Base-by-base conservation (phyloP, 2,329 filamentous ascomycete genomes). In the Hypoxylon sp. region DNA sequence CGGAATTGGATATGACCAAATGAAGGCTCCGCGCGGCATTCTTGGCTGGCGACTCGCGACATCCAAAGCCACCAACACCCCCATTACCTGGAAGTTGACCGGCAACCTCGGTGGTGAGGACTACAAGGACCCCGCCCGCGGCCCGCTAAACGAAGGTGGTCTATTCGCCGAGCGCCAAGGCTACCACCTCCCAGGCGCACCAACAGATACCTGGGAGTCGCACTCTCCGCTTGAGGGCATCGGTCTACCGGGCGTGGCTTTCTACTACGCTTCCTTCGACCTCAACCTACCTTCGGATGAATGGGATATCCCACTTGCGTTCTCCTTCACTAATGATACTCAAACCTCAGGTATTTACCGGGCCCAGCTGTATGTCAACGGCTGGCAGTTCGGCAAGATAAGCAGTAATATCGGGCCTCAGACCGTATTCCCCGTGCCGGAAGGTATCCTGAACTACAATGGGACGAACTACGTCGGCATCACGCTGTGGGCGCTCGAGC, bases 371-470 rank as follows among this genome's bases (percentile, higher is more conserved):
- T 94, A 87, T 74, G 88, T 94, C 53, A 94, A 94, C 73, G 92
- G 92, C 0, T 94, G 89, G 78, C 91, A 94, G 76, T 94, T 89
- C 63, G 84, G 84, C 6, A 81, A 82, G 61, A 81, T 82, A 52
- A 78, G 87, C n/a, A 89, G 88, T 74, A 90, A 93, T 68, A 83
- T 94, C 25, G 92, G 92, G 0, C 92, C 92, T 0, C 91, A 95
- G 80, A 88, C 84, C 0, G 82, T 78, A 2, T 94, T 90, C 76
- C 91, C 91, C 1, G 91, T 94, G 0, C 92, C 92, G 0, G 86
- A 93, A 79, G 91, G 91, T 19, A 85, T 94, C 21, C 80, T 93
- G 52, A 85, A 94, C 74, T 92, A 94, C 76, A 82, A 82, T 2
- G 92, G 92, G 0, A 84, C 83, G 36, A 95, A 95, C 73, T 92